These are phyloP conservation scores for Alternaria sp. DNA, from an alignment of 2,329 filamentous ascomycete genomes.

Conservation along the genomic window DNA sequence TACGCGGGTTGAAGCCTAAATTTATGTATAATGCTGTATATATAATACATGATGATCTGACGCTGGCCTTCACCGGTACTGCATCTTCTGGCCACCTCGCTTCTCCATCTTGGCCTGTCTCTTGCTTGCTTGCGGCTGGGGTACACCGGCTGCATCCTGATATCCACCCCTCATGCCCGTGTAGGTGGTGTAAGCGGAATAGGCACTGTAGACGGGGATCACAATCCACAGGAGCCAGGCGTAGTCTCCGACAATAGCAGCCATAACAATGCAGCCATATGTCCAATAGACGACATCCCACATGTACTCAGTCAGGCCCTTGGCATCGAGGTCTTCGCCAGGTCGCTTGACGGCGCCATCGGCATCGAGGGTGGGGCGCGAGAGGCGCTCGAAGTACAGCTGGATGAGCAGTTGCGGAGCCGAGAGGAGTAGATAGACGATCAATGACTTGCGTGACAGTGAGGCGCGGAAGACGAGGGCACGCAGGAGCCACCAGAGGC, in stretches of 20 bases:
- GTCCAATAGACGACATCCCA: constrained; percentile 97
- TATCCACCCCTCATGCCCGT: constrained; percentile 52
- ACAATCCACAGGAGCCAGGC: constrained; percentile 69
- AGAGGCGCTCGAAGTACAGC: constrained; percentile 82
- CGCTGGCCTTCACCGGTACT: constrained; percentile 50
- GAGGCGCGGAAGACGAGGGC: constrained; percentile 67
- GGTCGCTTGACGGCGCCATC: constrained; percentile 69
- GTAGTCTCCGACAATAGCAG: constrained; percentile 80
- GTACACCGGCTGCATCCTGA: constrained; percentile 49
- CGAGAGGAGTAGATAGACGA: constrained; percentile 75
- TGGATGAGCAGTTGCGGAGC: constrained; percentile 79
- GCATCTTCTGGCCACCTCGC: constrained; percentile 56
- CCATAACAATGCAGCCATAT: constrained; percentile 77
- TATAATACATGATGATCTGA: not conserved
- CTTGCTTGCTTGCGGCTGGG: constrained; percentile 51
- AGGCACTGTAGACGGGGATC: constrained; percentile 56
- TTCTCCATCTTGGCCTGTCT: constrained; percentile 60
- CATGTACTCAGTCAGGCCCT: constrained; percentile 95
- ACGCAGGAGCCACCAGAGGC: constrained; percentile 75
- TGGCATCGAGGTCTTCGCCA: constrained; percentile 86
- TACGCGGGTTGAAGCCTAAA: constrained; percentile 59
- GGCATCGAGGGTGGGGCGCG: constrained; percentile 75
- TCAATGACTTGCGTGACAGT: constrained; percentile 58
- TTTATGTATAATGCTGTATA: constrained; percentile 3
- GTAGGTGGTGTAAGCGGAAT: constrained; percentile 55